Percentiles rank a stretch among this genome's conserved stretches.
phyloP scores from a whole-genome alignment of 2,329 filamentous ascomycete species.

The Elsinoe perseae region DNA sequence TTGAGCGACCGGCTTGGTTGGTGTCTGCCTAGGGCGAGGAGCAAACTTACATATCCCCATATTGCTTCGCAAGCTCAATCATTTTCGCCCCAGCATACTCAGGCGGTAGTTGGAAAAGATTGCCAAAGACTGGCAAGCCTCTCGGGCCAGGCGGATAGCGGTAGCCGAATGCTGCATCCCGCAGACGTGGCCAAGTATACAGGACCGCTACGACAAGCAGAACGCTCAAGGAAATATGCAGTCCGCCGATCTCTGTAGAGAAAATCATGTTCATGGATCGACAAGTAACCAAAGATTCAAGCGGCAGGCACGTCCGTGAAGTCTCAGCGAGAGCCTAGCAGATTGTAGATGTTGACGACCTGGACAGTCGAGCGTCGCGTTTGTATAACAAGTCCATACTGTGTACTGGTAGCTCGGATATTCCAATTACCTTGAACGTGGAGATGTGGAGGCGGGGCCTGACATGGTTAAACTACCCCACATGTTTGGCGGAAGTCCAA shows the following conservation, averaged over 20 bases:
- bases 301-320: too few species aligned
- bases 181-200: neutral
- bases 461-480: neutral
- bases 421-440: too few species aligned
- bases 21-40: neutral
- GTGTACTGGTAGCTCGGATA: too few species aligned
- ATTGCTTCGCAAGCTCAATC: neutral
- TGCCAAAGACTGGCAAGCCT: neutral
- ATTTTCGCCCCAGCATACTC: neutral
- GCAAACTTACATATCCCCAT: neutral
- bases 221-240: neutral
- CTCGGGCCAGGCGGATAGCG: neutral
- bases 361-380: too few species aligned
- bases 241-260: neutral
- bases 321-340: too few species aligned
- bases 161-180: neutral
- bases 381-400: too few species aligned
- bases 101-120: neutral
- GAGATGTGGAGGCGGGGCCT: neutral
- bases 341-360: too few species aligned
- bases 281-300: too few species aligned
- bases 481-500: neutral
- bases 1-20: neutral
- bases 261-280: neutral
- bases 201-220: neutral